phyloP scores from a whole-genome alignment of 108 stramenopile species.

The Pseudonitzschia multiseries region DNA sequence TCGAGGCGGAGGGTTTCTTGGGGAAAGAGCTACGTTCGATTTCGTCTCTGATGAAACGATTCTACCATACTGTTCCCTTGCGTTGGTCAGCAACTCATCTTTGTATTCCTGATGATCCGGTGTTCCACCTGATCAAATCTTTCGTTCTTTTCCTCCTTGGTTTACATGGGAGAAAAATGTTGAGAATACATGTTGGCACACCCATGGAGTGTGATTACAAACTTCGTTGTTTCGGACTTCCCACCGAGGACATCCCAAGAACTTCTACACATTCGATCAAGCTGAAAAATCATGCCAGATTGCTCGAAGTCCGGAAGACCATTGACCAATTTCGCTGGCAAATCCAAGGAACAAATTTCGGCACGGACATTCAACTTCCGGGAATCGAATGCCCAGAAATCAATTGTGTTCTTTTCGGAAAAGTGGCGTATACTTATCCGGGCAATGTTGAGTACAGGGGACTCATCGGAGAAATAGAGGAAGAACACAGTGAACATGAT shows the following conservation, averaged over 20 bases:
- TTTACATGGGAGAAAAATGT: not conserved
- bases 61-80: not conserved
- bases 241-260: constrained; percentile 14
- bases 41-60: constrained; percentile 6
- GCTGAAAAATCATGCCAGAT: not conserved
- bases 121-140: constrained; percentile 6
- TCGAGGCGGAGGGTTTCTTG: not conserved
- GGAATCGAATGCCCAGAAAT: constrained; percentile 16
- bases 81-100: constrained; percentile 8
- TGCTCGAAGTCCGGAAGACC: not conserved
- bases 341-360: not conserved
- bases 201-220: constrained; percentile 24
- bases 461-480: not conserved
- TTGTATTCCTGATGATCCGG: constrained; percentile 11
- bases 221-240: constrained; percentile 22
- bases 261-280: not conserved
- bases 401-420: constrained; percentile 15
- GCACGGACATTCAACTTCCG: not conserved
- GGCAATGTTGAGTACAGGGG: constrained; percentile 8
- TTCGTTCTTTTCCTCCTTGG: constrained; percentile 1
- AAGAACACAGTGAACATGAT: not conserved
- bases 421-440: not conserved
- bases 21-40: constrained; percentile 3
- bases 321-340: not conserved
- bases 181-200: constrained; percentile 20